phyloP scores from a whole-genome alignment of 768 basidiomycete genomes.

The Collybia mongolica region DNA sequence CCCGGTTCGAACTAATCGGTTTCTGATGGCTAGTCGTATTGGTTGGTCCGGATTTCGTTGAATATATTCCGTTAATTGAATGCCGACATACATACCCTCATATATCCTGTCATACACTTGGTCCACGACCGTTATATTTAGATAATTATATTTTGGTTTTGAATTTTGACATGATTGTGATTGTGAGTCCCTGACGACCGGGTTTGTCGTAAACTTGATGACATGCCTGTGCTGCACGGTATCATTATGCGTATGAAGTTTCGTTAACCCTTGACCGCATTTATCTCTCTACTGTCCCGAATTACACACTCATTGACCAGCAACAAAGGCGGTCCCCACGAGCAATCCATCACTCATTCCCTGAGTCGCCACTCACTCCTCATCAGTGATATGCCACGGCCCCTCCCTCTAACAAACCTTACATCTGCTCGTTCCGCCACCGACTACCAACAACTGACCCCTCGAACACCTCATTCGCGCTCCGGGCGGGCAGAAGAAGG shows the following conservation, averaged over 20 bases:
- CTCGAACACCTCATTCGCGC: slow-evolving; percentile 63
- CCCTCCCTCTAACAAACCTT: slow-evolving; percentile 35
- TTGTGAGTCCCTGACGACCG: too few species aligned
- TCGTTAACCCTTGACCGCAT: too few species aligned
- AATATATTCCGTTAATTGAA: background rate
- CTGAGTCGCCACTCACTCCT: background rate
- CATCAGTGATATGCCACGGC: slow-evolving; percentile 32
- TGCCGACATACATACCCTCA: slow-evolving; percentile 10
- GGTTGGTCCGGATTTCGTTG: background rate
- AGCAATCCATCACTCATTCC: background rate
- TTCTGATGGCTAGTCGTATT: too few species aligned
- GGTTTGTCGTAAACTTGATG: background rate
- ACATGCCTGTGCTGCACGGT: background rate
- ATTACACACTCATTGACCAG: background rate
- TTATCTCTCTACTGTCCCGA: too few species aligned
- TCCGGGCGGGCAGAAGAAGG: slow-evolving; percentile 57
- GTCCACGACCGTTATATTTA: background rate
- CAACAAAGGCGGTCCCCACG: background rate
- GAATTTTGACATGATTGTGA: background rate
- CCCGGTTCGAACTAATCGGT: too few species aligned
- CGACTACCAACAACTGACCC: slow-evolving; percentile 43
- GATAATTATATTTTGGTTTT: background rate
- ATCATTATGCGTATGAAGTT: background rate
- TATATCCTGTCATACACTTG: background rate
- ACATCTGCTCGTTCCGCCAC: slow-evolving; percentile 29